These are phyloP conservation scores for Madurella mycetomatis DNA, from an alignment of 2,329 filamentous ascomycete species.

Conservation along the genomic window DNA sequence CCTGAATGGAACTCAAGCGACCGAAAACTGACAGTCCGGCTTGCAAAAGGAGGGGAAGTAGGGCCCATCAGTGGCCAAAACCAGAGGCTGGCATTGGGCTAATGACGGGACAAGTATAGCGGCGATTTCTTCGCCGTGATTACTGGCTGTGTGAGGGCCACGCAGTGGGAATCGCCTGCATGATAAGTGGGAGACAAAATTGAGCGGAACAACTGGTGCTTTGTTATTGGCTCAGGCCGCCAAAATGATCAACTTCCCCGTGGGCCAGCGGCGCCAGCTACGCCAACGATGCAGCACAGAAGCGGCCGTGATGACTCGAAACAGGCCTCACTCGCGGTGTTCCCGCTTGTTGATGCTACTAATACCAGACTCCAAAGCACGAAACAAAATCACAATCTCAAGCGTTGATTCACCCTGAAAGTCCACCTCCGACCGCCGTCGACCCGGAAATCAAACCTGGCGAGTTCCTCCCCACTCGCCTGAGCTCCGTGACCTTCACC, in stretches of 20 bases:
- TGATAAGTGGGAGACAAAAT: slow-evolving; percentile 9
- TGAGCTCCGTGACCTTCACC: background rate
- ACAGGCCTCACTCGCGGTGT: background rate
- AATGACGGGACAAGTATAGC: slow-evolving; percentile 14
- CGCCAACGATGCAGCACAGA: background rate
- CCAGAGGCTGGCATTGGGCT: slow-evolving; percentile 7
- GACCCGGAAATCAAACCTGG: slow-evolving; percentile 1
- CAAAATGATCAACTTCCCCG: background rate
- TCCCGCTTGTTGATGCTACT: background rate
- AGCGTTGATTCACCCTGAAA: slow-evolving; percentile 2
- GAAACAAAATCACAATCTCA: background rate
- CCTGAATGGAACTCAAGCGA: slow-evolving; percentile 15
- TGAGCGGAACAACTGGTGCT: slow-evolving; percentile 21
- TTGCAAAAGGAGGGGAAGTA: slow-evolving; percentile 3
- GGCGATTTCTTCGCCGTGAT: slow-evolving; percentile 9
- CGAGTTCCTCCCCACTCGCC: no score
- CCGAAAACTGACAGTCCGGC: slow-evolving; percentile 7
- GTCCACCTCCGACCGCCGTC: background rate
- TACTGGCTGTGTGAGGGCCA: slow-evolving; percentile 21
- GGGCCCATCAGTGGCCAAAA: slow-evolving; percentile 3
- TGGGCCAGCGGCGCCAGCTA: slow-evolving; percentile 10
- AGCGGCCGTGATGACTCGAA: slow-evolving; percentile 10
- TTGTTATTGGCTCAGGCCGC: slow-evolving; percentile 15
- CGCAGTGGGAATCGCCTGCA: slow-evolving; percentile 20
- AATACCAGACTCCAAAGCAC: background rate